Evolutionary conservation across 1,139 yeast genomes (phyloP).

Genomic region (Casaregolazyma suthepensis): DNA sequence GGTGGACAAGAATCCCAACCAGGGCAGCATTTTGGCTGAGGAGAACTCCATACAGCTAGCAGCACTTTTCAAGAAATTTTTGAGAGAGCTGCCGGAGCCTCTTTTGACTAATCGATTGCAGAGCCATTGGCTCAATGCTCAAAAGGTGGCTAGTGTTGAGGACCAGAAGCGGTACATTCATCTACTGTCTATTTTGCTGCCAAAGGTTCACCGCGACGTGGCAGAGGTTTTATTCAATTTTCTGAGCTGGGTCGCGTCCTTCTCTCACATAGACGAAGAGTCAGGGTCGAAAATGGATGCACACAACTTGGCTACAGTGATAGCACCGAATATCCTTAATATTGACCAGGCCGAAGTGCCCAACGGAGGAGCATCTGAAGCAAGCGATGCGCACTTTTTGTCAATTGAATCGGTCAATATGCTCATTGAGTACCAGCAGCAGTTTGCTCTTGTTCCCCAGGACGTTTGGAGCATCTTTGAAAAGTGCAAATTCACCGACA

Average conservation of each 20-base stretch:
- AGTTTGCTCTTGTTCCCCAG: constrained; percentile 70
- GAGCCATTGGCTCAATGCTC: constrained; percentile 77
- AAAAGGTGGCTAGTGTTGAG: constrained; percentile 34
- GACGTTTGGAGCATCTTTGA: constrained; percentile 33
- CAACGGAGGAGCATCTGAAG: constrained; percentile 32
- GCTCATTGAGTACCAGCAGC: constrained; percentile 77
- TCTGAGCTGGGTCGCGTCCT: constrained; percentile 93
- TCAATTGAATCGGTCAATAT: constrained; percentile 89
- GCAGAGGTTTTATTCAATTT: constrained; percentile 82
- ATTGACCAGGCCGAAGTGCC: constrained; percentile 24
- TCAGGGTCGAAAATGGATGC: constrained; percentile 93
- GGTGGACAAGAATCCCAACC: constrained; percentile 69
- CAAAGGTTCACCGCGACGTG: constrained; percentile 75
- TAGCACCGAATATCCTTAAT: constrained; percentile 85
- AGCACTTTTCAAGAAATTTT: constrained; percentile 84
- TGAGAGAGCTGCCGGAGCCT: constrained; percentile 91
- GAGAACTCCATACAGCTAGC: constrained; percentile 93
- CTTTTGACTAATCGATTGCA: constrained; percentile 71
- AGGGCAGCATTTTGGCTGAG: constrained; percentile 62
- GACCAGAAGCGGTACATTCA: constrained; percentile 52
- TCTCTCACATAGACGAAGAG: constrained; percentile 57
- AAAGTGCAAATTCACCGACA: constrained; percentile 18
- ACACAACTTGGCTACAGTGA: constrained; percentile 90
- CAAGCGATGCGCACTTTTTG: constrained; percentile 74
- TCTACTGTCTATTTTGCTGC: constrained; percentile 72